Conservation (phyloP, 495 filamentous ascomycete genomes). For the Trichoderma parareesei region DNA sequence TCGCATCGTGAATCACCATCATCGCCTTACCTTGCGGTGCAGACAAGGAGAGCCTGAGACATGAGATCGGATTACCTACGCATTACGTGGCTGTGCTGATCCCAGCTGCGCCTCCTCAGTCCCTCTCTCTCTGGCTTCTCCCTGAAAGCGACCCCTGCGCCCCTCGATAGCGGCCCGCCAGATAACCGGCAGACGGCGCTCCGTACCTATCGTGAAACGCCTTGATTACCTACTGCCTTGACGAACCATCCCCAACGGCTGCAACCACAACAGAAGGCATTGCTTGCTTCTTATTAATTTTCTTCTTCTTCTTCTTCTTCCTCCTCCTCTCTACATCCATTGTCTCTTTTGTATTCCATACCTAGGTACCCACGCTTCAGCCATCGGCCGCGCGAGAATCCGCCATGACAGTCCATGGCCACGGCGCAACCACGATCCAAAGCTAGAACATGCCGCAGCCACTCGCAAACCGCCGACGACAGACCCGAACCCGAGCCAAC, state of each 20-base stretch:
- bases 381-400: not conserved
- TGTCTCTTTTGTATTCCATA: not conserved
- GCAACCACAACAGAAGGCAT: no score
- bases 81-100: conserved; percentile 4
- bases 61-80: not conserved
- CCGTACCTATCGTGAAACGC: conserved; percentile 2
- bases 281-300: no score
- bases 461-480: not conserved
- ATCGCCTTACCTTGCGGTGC: not conserved
- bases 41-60: no score
- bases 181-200: not conserved
- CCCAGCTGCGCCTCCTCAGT: not conserved
- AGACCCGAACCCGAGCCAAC: not conserved
- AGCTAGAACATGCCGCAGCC: not conserved
- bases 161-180: not conserved
- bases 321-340: not conserved
- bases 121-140: not conserved
- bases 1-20: not conserved
- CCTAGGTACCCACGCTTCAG: not conserved
- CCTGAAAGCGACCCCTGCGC: not conserved
- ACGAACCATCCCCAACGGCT: not conserved
- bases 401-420: not conserved
- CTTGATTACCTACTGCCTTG: not conserved
- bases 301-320: not conserved
- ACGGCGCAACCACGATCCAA: not conserved